Percentiles rank a stretch among this genome's conserved stretches.
Evolutionary conservation across 2,329 filamentous ascomycete species (phyloP).

Genomic region (Paraphaeosphaeria sporulosa): DNA sequence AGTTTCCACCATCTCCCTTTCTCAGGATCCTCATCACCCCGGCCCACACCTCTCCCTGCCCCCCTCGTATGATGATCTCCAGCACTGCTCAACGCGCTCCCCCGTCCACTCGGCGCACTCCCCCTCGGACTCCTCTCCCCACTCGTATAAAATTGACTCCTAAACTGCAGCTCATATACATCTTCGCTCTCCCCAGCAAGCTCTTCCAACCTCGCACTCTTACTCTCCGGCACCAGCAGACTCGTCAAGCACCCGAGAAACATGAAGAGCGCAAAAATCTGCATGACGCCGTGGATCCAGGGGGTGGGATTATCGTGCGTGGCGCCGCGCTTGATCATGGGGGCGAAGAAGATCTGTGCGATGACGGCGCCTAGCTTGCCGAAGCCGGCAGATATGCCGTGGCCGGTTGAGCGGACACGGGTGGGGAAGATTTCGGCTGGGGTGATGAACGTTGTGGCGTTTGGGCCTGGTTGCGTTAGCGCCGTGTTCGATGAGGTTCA

Average conservation of each 20-base stretch:
- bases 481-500: slow-evolving; percentile 64
- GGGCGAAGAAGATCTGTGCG: slow-evolving; percentile 59
- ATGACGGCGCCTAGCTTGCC: slow-evolving; percentile 60
- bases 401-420: slow-evolving; percentile 56
- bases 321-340: slow-evolving; percentile 62
- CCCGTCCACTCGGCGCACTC: slow-evolving; percentile 8
- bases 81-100: slow-evolving; percentile 1
- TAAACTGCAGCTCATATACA: slow-evolving; percentile 31
- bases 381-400: slow-evolving; percentile 58
- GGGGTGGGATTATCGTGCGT: slow-evolving; percentile 61
- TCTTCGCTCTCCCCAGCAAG: slow-evolving; percentile 70
- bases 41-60: slow-evolving; percentile 7
- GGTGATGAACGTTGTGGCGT: slow-evolving; percentile 60
- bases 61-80: background rate
- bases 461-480: slow-evolving; percentile 51
- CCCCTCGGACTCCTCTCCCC: slow-evolving; percentile 8
- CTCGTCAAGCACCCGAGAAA: slow-evolving; percentile 72
- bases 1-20: slow-evolving; percentile 22
- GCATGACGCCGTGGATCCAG: slow-evolving; percentile 76
- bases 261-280: slow-evolving; percentile 85
- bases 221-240: slow-evolving; percentile 79
- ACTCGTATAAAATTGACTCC: slow-evolving; percentile 22
- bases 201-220: slow-evolving; percentile 75
- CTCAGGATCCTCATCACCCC: slow-evolving; percentile 10
- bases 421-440: slow-evolving; percentile 62